Evolutionary conservation across 169 alveolate genomes (phyloP), one percentile per base, ranked within the genome.

Genomic region (Babesia sp.): DNA sequence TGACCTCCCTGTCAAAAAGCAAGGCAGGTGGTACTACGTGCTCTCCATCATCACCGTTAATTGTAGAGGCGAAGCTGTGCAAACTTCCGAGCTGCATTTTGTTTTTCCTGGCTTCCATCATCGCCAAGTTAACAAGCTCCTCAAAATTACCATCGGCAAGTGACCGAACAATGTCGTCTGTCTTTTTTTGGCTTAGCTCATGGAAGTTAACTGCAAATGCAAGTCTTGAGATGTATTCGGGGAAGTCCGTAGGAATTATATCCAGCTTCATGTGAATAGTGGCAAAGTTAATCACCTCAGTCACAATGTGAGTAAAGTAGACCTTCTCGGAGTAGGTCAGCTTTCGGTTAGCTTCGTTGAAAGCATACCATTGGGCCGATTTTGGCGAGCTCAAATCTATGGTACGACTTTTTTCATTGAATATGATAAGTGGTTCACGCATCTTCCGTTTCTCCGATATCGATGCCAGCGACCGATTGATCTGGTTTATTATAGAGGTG

Each of bases 1-100:
- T 76, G 41, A 84, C 82, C 45, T 63, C 56, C 29, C 74, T 76
- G 48, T 85, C 91, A 60, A 79, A 85, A 46, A 85, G 59, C 60
- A 85, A 54, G 22, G 44, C 69, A 50, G 85, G 85, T 39, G 77
- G 75, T 18, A 85, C 85, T 24, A 85, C 66, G 46, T 64, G 56
- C 36, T 78, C 85, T 51, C 54, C 61, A n/a, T 79, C 86, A 29
- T 63, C 71, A 44, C 53, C 16, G 4, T 28, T 24, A n/a, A 39
- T 31, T 4, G 41, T 28, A 9, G 63, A 29, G 34, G 36, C 31
- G 34, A 44, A 36, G 28, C 64, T 41, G 14, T 5, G 34, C 26
- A 60, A 36, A 0, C 20, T 33, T 18, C 6, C 12, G 44, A 18
- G 14, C 1, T 41, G 51, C 14, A 34, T 44, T 9, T 31, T 31